These are phyloP conservation scores for Haplosporangium gracile DNA, from an alignment of 192 early-diverging fungal genomes.

Conservation along the genomic window DNA sequence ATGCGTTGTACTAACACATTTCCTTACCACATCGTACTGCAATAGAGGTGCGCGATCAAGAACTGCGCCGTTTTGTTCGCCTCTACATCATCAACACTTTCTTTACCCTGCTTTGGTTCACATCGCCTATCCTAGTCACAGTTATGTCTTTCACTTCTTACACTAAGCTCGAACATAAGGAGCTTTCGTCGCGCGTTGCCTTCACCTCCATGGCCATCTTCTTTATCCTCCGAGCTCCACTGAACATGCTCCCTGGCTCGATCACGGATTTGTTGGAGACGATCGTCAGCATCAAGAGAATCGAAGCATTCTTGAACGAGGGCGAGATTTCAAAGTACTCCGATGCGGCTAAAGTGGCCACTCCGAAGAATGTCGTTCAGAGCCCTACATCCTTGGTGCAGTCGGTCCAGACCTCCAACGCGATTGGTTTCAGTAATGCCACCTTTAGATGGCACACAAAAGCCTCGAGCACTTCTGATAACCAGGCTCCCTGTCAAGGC, in stretches of 20 bases:
- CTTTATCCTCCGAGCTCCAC: slow-evolving; percentile 59
- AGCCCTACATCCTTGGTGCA: slow-evolving; percentile 15
- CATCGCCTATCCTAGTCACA: slow-evolving; percentile 70
- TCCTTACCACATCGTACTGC: background rate
- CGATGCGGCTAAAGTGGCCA: background rate
- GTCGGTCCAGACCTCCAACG: background rate
- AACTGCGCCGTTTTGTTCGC: slow-evolving; percentile 49
- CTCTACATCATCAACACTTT: slow-evolving; percentile 53
- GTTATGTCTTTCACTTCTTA: slow-evolving; percentile 73
- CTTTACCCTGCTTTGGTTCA: slow-evolving; percentile 50
- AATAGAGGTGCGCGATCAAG: slow-evolving; percentile 55
- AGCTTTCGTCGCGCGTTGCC: slow-evolving; percentile 72
- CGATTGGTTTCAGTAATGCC: slow-evolving; percentile 41
- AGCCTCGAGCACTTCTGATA: background rate
- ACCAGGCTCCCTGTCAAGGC: slow-evolving; percentile 7
- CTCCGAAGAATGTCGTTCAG: background rate
- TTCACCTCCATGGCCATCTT: slow-evolving; percentile 81
- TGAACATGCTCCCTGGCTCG: slow-evolving; percentile 60
- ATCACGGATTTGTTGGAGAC: slow-evolving; percentile 51
- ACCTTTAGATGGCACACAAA: slow-evolving; percentile 49
- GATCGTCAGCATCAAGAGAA: slow-evolving; percentile 64
- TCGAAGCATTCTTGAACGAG: slow-evolving; percentile 84
- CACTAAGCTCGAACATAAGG: slow-evolving; percentile 67
- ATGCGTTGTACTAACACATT: background rate
- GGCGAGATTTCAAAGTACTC: slow-evolving; percentile 72